A percentile compares a stretch with the other conserved stretches of the same genome.
Conservation (phyloP, 306 rosid species). For the Astragalus glycyphyllos region DNA sequence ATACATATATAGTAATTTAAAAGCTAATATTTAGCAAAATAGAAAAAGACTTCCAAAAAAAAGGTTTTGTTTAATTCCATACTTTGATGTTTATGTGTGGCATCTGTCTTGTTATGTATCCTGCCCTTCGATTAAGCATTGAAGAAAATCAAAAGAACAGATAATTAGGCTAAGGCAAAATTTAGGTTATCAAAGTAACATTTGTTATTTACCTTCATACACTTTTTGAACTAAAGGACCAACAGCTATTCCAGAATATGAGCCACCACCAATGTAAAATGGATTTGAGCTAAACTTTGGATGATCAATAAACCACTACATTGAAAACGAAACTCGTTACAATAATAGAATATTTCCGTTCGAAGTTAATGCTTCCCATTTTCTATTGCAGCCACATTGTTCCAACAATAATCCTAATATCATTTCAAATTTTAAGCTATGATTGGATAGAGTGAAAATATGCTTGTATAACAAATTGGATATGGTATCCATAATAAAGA, state of each 20-base stretch:
- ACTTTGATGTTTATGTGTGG: slow-evolving; percentile 63
- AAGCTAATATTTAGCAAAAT: background rate
- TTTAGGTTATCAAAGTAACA: background rate
- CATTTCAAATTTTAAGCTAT: no score
- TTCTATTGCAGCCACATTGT: no score
- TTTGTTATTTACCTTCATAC: slow-evolving; percentile 47
- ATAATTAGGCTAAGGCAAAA: background rate
- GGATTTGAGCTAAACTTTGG: slow-evolving; percentile 55
- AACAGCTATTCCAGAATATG: slow-evolving; percentile 51
- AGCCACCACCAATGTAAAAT: slow-evolving; percentile 60
- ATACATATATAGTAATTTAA: background rate
- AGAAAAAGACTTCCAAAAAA: no score
- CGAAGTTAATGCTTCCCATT: no score
- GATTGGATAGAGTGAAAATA: no score
- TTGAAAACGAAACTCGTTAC: slow-evolving; percentile 8
- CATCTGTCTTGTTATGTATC: slow-evolving; percentile 31
- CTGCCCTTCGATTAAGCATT: slow-evolving; percentile 38
- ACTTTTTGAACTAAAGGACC: slow-evolving; percentile 48
- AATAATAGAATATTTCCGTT: no score
- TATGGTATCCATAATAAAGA: no score
- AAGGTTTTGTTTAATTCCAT: no score
- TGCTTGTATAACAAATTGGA: no score
- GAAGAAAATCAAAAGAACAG: background rate
- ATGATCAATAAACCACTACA: slow-evolving; percentile 65
- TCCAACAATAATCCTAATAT: no score